Base-by-base conservation (phyloP, 2,329 filamentous ascomycete genomes). In the Truncatella angustata region DNA sequence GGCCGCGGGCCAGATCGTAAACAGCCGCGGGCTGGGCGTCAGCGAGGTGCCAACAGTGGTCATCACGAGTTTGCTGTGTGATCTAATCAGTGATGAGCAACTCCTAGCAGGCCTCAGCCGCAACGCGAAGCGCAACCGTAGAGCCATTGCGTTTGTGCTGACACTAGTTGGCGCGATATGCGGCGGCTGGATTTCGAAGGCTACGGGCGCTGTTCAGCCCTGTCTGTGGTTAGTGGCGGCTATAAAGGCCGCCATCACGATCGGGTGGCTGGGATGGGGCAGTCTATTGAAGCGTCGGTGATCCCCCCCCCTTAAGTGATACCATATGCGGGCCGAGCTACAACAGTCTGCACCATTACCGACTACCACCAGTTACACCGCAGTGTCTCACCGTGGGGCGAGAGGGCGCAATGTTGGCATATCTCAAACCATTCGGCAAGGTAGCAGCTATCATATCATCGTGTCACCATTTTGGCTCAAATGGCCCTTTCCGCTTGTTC, bases 31-130 rank as follows among this genome's bases (percentile, higher is more conserved):
- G 4, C 66, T 83, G 24, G 78, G 78, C 4, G 76, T 77, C 56
- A 74, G 75, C 57, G 79, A 82, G 62, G 71, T 82, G 50, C 80
- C 80, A 2, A 80, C 79, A 1, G 80, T 77, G 49, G 80, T 82
- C 14, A 63, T 82, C 54, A 82, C 80, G 3, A 79, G 73, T 47
- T 65, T 79, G 5, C 78, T 81, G 55, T 79, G 76, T 60, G 80
- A 82, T 56, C 56, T 82, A 34, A 72, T 80, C 55, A 77, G 75
- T 42, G 80, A 82, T 59, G 73, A 74, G 10, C 61, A 71, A 46
- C 66, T 82, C 10, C 66, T 80, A n/a, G 73, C 69, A 3, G 62
- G 72, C 3, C 34, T 68, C 5, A 54, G 54, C 26, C 63, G 74
- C 30, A 82, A 82, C 51, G 67, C 70, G 20, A 79, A 80, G 64